These are phyloP conservation scores for Linderniella brevidens DNA, from an alignment of 257 asterid genomes.

Conservation along the genomic window DNA sequence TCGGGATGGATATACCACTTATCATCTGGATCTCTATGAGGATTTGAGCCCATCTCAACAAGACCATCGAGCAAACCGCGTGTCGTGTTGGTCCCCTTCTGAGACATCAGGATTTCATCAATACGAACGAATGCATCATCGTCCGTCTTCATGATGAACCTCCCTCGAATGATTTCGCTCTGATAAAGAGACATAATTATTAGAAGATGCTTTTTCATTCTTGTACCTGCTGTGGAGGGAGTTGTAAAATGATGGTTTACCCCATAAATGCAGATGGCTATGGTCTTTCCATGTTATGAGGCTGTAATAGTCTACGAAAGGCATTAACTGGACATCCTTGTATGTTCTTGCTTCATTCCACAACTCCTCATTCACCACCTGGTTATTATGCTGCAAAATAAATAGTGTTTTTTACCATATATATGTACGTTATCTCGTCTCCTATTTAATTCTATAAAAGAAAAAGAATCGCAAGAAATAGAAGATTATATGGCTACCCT, in stretches of 20 bases:
- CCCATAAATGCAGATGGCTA: constrained; percentile 89
- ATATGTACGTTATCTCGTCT: no score
- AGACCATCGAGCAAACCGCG: constrained; percentile 86
- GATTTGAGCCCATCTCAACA: constrained; percentile 69
- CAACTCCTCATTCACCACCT: constrained; percentile 87
- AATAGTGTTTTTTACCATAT: no score
- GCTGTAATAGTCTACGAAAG: constrained; percentile 86
- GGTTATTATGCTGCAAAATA: constrained; percentile 91
- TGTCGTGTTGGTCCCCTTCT: constrained; percentile 28
- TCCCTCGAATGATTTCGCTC: constrained; percentile 70
- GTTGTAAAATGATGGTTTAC: constrained; percentile 19
- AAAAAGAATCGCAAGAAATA: no score
- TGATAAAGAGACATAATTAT: constrained; percentile 12
- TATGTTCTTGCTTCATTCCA: constrained; percentile 91
- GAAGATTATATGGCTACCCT: no score
- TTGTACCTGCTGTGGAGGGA: no score
- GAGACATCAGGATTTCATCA: constrained; percentile 66
- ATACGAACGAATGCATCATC: constrained; percentile 97
- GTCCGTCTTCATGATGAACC: constrained; percentile 92
- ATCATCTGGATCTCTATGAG: constrained; percentile 72
- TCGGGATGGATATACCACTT: constrained; percentile 94
- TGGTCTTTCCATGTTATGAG: constrained; percentile 87
- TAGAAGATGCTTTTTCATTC: no score
- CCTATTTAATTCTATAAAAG: no score
- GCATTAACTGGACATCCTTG: constrained; percentile 86